Conservation (phyloP, 2,329 filamentous ascomycete species). For the Teratosphaeria destructans region DNA sequence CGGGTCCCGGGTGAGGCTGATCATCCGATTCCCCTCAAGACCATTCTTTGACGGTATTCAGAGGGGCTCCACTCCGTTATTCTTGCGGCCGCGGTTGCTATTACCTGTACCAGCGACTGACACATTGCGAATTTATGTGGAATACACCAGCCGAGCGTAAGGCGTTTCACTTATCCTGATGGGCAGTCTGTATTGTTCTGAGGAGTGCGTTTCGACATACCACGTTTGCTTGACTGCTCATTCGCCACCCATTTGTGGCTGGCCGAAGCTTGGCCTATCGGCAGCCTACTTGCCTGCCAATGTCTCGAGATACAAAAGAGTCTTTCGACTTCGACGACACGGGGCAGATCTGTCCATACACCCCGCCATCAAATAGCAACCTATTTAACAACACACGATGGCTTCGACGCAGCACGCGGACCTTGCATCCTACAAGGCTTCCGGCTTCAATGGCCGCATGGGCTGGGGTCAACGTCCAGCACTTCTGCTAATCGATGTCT, state of each 20-base stretch:
- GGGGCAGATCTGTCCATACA: too few species aligned
- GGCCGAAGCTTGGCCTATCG: background rate
- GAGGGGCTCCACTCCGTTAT: too few species aligned
- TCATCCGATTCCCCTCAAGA: too few species aligned
- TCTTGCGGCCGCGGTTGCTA: too few species aligned
- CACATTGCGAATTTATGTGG: too few species aligned
- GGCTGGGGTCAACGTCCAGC: conserved; percentile 17
- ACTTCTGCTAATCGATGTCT: conserved; percentile 16
- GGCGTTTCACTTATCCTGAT: background rate
- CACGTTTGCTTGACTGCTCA: background rate
- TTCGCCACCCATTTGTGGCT: background rate
- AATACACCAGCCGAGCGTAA: too few species aligned
- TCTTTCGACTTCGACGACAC: background rate
- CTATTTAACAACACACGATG: background rate
- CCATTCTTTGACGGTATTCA: too few species aligned
- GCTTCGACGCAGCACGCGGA: background rate
- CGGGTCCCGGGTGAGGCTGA: too few species aligned
- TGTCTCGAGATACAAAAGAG: background rate
- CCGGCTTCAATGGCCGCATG: conserved; percentile 14
- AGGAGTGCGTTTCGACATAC: background rate
- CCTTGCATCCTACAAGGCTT: conserved; percentile 1
- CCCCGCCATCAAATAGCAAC: too few species aligned
- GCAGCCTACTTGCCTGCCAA: background rate
- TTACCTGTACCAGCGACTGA: too few species aligned
- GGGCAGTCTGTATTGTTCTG: background rate